A percentile compares a stretch with the other conserved stretches of the same genome.
phyloP scores from a whole-genome alignment of 345 rosid species.

The Nephelium lappaceum region DNA sequence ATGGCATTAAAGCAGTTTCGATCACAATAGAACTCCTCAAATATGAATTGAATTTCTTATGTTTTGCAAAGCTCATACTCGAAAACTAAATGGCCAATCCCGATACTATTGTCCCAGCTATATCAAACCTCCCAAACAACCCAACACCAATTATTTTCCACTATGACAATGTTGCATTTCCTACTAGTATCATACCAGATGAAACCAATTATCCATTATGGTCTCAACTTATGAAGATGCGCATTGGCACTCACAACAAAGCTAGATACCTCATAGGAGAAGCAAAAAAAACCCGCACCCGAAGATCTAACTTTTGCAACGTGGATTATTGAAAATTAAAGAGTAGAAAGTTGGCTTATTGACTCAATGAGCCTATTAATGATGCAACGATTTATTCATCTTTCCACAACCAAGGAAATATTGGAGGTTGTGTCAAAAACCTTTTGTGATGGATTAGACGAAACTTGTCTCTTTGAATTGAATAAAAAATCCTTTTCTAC shows the following conservation, averaged over 20 bases:
- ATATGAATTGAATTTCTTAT: too few relatives aligned
- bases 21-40: too few relatives aligned
- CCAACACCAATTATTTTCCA: not conserved
- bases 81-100: too few relatives aligned
- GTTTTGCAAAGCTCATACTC: too few relatives aligned
- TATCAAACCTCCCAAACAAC: too few relatives aligned
- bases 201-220: not conserved
- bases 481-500: constrained; percentile 1
- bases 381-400: not conserved
- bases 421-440: not conserved
- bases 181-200: not conserved
- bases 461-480: not conserved
- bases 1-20: not conserved
- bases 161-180: not conserved
- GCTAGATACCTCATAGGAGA: not conserved
- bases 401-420: not conserved
- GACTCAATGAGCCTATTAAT: not conserved
- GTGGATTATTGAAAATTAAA: not conserved
- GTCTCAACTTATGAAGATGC: not conserved
- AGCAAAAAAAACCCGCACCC: not conserved
- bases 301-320: not conserved
- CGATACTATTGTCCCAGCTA: too few relatives aligned
- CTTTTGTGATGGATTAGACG: too few relatives aligned
- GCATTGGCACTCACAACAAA: constrained; percentile 1
- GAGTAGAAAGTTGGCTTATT: not conserved